phyloP scores from a whole-genome alignment of 805 yeast species.

The Myxozyma udenii region DNA sequence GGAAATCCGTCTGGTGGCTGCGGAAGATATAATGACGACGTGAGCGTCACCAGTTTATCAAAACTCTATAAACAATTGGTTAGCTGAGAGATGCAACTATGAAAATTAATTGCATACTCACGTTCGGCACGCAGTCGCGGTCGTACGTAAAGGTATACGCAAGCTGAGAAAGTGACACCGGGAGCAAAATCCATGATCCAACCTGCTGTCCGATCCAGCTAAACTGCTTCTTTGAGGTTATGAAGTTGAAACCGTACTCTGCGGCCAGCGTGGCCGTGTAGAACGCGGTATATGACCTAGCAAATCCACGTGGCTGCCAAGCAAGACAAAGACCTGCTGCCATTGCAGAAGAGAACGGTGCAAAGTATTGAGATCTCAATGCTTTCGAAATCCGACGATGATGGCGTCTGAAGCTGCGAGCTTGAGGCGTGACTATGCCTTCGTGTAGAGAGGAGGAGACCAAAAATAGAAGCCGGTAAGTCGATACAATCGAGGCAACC shows the following conservation, averaged over 20 bases:
- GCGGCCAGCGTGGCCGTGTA: conserved; percentile 37
- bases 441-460: conserved; percentile 10
- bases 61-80: conserved; percentile 23
- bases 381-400: conserved; percentile 14
- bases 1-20: conserved; percentile 36
- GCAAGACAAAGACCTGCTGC: conserved; percentile 33
- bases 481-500: conserved; percentile 3
- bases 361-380: conserved; percentile 19
- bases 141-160: conserved; percentile 39
- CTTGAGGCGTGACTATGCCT: conserved; percentile 10
- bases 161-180: conserved; percentile 42
- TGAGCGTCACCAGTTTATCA: conserved; percentile 33
- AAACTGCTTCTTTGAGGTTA: conserved; percentile 38
- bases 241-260: conserved; percentile 39
- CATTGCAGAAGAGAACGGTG: conserved; percentile 30
- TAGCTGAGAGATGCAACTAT: neutral
- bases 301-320: conserved; percentile 33
- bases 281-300: conserved; percentile 36
- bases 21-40: conserved; percentile 38
- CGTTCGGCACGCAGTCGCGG: conserved; percentile 39
- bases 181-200: conserved; percentile 44
- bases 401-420: conserved; percentile 21
- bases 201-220: conserved; percentile 38
- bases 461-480: conserved; percentile 12
- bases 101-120: neutral